Evolutionary conservation across 2,329 filamentous ascomycete genomes (phyloP), one percentile per base, ranked within the genome.

Genomic region (Beauveria rudraprayagi): DNA sequence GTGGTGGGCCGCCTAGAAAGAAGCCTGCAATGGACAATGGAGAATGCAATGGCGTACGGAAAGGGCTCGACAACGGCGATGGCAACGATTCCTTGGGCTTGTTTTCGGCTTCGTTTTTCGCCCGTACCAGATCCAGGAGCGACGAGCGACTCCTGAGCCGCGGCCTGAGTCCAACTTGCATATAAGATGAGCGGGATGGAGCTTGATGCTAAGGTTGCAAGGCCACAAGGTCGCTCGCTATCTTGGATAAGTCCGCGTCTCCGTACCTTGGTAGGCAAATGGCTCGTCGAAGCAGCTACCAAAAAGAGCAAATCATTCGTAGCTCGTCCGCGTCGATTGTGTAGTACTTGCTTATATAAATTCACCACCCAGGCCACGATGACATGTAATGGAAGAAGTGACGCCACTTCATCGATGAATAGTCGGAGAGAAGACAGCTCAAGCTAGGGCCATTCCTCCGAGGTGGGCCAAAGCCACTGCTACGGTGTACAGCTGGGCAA

Each of bases 81-180:
- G 61, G 56, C 26, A 53, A 56, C 5, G 61, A 16, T 22, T 60
- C 26, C 19, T 28, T 47, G 47, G 30, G n/a, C 7, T 44, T 47
- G 50, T 53, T 59, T 22, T 66, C 56, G 58, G 61, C 51, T 61
- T 65, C 62, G 61, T 52, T 62, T 53, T 57, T 34, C 26, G 56
- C 47, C 47, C 61, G 61, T 28, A 63, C 52, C 34, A 63, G 53
- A 60, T 63, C 61, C 41, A 63, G 41, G 37, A 63, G 53, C 8
- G 61, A 63, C 52, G 61, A 63, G 52, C 61, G 61, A 56, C 52
- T 37, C 61, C 61, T 60, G 40, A 63, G 61, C 56, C 61, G 56
- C 30, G 61, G 61, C 37, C 61, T 51, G 40, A 63, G 53, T 53
- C 61, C 61, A 54, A 63, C 52, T 63, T 63, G 61, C 61, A 63